A percentile compares a stretch with the other conserved stretches of the same genome.
Conservation (phyloP, 202 grass and related monocot species). For the Sporobolus alterniflorus region DNA sequence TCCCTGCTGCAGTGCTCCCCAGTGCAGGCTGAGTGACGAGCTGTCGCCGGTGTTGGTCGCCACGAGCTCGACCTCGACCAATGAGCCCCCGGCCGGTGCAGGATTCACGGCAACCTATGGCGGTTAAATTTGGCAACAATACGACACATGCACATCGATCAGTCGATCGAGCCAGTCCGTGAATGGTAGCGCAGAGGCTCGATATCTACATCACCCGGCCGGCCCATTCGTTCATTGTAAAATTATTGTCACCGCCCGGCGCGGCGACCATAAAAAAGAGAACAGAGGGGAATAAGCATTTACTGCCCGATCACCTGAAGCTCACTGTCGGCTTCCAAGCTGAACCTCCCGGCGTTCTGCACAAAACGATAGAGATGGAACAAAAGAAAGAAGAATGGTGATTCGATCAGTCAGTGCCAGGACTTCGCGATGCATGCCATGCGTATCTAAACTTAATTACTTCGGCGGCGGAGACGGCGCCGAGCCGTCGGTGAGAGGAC, state of each 20-base stretch:
- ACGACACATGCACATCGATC: background rate
- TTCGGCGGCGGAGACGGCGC: background rate
- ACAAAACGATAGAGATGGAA: background rate
- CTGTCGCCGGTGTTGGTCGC: slow-evolving; percentile 60
- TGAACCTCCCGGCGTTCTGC: slow-evolving; percentile 60
- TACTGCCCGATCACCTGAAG: slow-evolving; percentile 69
- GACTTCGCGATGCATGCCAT: background rate
- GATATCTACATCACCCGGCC: too few relatives aligned
- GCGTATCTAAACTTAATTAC: too few relatives aligned
- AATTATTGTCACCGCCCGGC: too few relatives aligned
- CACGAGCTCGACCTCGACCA: slow-evolving; percentile 54
- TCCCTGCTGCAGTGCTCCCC: background rate
- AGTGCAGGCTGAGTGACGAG: slow-evolving; percentile 57
- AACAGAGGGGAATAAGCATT: too few relatives aligned
- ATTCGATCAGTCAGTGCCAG: background rate
- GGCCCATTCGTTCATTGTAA: too few relatives aligned
- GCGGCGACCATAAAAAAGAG: too few relatives aligned
- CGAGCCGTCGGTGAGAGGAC: background rate
- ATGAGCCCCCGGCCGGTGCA: slow-evolving; percentile 33
- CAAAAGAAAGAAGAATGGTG: background rate
- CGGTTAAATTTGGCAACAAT: background rate
- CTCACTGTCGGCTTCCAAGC: slow-evolving; percentile 65
- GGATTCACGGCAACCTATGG: slow-evolving; percentile 62
- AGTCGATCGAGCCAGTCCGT: background rate
- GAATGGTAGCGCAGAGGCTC: too few relatives aligned